Percentiles rank a stretch among this genome's conserved stretches.
phyloP scores from a whole-genome alignment of 345 rosid species.

The Sisymbrium irio region DNA sequence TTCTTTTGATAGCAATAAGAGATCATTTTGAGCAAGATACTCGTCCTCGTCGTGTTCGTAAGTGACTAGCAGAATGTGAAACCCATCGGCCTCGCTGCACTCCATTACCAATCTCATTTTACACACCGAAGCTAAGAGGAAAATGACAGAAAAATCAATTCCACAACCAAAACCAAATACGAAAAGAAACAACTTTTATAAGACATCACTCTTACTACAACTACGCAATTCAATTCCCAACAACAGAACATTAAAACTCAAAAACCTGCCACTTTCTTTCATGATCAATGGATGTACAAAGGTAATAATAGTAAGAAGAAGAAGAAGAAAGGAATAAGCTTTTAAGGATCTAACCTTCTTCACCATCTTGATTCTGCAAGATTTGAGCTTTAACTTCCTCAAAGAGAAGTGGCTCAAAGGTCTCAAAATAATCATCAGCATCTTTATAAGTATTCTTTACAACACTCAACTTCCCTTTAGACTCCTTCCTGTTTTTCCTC shows the following conservation, averaged over 20 bases:
- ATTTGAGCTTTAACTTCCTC: slow-evolving; percentile 96
- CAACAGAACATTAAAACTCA: slow-evolving; percentile 5
- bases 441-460: slow-evolving; percentile 68
- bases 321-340: background rate
- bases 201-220: background rate
- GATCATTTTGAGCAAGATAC: slow-evolving; percentile 70
- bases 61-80: slow-evolving; percentile 58
- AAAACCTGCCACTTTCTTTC: background rate
- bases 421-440: slow-evolving; percentile 71
- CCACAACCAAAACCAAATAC: background rate
- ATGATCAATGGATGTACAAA: background rate
- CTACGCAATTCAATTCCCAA: background rate
- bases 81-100: slow-evolving; percentile 72
- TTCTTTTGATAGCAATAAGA: slow-evolving; percentile 71
- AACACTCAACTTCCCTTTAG: slow-evolving; percentile 39
- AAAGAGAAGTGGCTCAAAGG: slow-evolving; percentile 83
- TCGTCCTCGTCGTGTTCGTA: slow-evolving; percentile 53
- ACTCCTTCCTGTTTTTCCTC: slow-evolving; percentile 35
- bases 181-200: background rate
- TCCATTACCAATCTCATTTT: slow-evolving; percentile 66
- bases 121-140: slow-evolving; percentile 48
- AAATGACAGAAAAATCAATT: background rate
- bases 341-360: slow-evolving; percentile 53
- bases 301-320: background rate
- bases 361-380: slow-evolving; percentile 65